phyloP scores from a whole-genome alignment of 306 rosid genomes.

The Ceratonia siliqua region DNA sequence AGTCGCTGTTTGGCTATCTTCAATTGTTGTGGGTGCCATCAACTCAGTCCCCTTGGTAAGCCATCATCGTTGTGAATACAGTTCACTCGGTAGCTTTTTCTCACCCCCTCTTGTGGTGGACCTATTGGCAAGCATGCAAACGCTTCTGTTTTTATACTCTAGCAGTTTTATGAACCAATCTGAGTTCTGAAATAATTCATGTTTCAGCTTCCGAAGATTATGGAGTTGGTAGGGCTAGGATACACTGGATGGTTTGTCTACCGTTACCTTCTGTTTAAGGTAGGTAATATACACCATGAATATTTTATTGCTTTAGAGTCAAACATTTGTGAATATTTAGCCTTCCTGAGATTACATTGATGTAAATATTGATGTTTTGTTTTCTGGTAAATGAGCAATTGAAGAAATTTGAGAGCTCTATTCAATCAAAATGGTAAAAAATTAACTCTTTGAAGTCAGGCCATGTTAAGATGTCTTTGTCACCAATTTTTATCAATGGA shows the following conservation, averaged over 20 bases:
- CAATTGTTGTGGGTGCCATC: constrained; percentile 79
- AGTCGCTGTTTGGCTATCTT: constrained; percentile 88
- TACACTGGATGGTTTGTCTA: constrained; percentile 99
- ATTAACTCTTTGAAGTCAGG: too few relatives aligned
- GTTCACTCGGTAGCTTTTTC: not conserved
- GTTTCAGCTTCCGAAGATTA: constrained; percentile 86
- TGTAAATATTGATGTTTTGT: not conserved
- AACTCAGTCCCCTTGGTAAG: constrained; percentile 96
- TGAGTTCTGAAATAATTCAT: constrained; percentile 28
- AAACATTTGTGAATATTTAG: not conserved
- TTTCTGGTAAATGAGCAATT: not conserved
- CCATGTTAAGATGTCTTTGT: not conserved
- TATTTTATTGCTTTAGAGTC: constrained; percentile 7
- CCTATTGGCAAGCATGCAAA: constrained; percentile 4
- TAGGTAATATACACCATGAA: constrained; percentile 15
- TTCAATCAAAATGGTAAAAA: not conserved
- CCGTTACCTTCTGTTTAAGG: constrained; percentile 99
- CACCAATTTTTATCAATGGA: not conserved
- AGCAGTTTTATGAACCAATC: constrained; percentile 15
- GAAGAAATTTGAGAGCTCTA: not conserved
- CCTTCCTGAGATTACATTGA: constrained; percentile 10
- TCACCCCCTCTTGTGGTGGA: too few relatives aligned
- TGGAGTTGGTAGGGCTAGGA: constrained; percentile 98
- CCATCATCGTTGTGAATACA: constrained; percentile 3
- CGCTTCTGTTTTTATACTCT: not conserved